phyloP scores from a whole-genome alignment of 176 grass and related monocot genomes.

The Neostapfia colusana region DNA sequence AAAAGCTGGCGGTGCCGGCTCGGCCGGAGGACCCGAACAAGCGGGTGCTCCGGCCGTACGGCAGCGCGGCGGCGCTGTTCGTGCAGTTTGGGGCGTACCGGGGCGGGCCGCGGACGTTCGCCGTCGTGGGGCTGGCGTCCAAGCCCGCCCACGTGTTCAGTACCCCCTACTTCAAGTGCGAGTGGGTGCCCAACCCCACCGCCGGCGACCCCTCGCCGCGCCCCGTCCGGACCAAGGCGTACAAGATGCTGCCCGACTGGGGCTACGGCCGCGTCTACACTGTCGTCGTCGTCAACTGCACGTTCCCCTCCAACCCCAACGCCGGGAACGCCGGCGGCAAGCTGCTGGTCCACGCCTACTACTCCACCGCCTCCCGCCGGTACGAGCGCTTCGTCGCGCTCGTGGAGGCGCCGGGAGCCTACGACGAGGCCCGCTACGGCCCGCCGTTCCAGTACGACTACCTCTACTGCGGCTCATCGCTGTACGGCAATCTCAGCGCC shows the following conservation, averaged over 20 bases:
- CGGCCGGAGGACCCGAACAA: conserved; percentile 55
- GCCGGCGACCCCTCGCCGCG: conserved; percentile 40
- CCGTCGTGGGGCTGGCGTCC: conserved; percentile 71
- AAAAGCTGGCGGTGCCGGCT: neutral
- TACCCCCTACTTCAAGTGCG: conserved; percentile 87
- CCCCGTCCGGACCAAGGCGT: conserved; percentile 69
- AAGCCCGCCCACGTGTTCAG: conserved; percentile 80
- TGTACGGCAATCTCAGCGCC: conserved; percentile 80
- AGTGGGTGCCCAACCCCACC: conserved; percentile 63
- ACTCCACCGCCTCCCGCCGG: conserved; percentile 59
- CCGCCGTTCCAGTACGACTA: conserved; percentile 81
- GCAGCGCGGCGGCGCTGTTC: conserved; percentile 79
- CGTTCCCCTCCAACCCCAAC: conserved; percentile 80
- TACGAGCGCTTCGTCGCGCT: conserved; percentile 75
- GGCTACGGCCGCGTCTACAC: conserved; percentile 93
- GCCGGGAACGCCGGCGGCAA: conserved; percentile 63
- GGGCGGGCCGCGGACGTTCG: conserved; percentile 72
- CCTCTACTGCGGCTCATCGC: conserved; percentile 90
- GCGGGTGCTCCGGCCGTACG: conserved; percentile 62
- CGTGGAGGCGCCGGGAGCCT: conserved; percentile 68
- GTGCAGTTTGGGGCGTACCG: conserved; percentile 92
- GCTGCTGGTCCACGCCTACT: conserved; percentile 87
- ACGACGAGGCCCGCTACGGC: conserved; percentile 52
- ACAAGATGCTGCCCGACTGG: conserved; percentile 95
- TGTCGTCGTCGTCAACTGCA: conserved; percentile 84